These are phyloP conservation scores for Annona cherimola DNA, from an alignment of 164 flowering plant species.

Conservation along the genomic window DNA sequence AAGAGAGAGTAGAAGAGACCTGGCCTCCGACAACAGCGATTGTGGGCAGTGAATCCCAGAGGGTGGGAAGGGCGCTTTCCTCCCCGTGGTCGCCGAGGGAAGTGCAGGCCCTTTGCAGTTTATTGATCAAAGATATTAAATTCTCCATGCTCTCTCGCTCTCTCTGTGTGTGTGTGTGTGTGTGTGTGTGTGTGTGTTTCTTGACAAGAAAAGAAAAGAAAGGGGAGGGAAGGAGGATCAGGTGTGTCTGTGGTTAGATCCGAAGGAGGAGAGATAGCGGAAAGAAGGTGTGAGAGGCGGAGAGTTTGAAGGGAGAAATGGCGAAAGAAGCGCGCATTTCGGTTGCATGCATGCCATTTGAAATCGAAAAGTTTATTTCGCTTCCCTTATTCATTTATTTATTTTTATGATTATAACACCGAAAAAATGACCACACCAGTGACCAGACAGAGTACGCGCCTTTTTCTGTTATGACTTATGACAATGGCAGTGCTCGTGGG, in stretches of 20 bases:
- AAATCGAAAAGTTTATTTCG: too few relatives aligned
- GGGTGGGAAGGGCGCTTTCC: constrained; percentile 71
- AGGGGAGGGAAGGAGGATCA: neutral
- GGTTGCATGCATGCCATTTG: too few relatives aligned
- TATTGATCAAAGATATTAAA: constrained; percentile 69
- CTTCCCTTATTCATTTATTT: too few relatives aligned
- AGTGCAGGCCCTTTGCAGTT: constrained; percentile 89
- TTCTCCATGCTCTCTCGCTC: constrained; percentile 51
- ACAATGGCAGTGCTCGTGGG: too few relatives aligned
- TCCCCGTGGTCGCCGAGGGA: constrained; percentile 92
- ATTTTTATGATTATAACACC: too few relatives aligned
- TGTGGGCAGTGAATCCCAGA: constrained; percentile 93
- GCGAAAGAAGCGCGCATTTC: neutral
- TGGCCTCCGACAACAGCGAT: constrained; percentile 98
- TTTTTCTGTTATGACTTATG: too few relatives aligned
- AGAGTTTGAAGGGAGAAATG: neutral
- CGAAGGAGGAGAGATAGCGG: neutral
- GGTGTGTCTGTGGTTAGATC: neutral
- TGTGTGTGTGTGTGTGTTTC: too few relatives aligned
- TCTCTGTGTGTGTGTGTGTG: constrained; percentile 4
- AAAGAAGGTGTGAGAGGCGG: constrained; percentile 5
- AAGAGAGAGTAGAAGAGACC: constrained; percentile 34
- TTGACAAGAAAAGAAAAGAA: neutral
- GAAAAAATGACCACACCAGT: too few relatives aligned
- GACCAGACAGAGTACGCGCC: too few relatives aligned